Evolutionary conservation across 1,284 basidiomycete genomes (phyloP).

Genomic region (Ceratobasidium theobromae): DNA sequence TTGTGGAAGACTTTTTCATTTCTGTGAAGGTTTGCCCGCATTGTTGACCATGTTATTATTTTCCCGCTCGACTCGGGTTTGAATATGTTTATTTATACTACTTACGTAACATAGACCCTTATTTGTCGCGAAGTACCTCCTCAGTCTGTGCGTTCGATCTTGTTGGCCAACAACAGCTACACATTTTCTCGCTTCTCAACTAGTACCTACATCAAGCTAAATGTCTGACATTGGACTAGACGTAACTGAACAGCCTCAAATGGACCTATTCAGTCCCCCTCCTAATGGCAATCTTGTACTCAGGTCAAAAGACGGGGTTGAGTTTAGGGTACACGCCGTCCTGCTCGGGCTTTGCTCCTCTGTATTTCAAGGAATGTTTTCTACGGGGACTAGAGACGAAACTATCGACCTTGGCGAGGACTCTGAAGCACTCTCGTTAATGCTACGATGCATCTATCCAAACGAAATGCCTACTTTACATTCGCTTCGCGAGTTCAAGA

Average conservation of each 20-base stretch:
- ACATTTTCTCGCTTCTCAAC: too few species aligned
- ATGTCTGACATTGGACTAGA: too few species aligned
- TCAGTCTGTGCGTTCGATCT: too few species aligned
- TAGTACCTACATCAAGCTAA: too few species aligned
- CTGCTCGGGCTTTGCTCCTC: not conserved
- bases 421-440: not conserved
- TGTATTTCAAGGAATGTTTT: not conserved
- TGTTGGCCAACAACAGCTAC: too few species aligned
- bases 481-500: not conserved
- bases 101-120: too few species aligned
- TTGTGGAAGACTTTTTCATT: too few species aligned
- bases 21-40: too few species aligned
- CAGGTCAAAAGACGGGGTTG: not conserved
- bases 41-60: too few species aligned
- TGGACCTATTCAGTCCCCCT: not conserved
- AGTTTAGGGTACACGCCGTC: not conserved
- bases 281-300: slow-evolving; percentile 1
- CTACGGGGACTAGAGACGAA: not conserved
- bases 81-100: too few species aligned
- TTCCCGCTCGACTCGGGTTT: too few species aligned
- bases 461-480: not conserved
- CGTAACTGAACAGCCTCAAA: not conserved
- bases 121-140: too few species aligned
- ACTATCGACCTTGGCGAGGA: not conserved
- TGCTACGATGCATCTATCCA: not conserved